Evolutionary conservation across 805 yeast species (phyloP), one percentile per base, ranked within the genome.

Genomic region (Zygoascus flipseniorum): DNA sequence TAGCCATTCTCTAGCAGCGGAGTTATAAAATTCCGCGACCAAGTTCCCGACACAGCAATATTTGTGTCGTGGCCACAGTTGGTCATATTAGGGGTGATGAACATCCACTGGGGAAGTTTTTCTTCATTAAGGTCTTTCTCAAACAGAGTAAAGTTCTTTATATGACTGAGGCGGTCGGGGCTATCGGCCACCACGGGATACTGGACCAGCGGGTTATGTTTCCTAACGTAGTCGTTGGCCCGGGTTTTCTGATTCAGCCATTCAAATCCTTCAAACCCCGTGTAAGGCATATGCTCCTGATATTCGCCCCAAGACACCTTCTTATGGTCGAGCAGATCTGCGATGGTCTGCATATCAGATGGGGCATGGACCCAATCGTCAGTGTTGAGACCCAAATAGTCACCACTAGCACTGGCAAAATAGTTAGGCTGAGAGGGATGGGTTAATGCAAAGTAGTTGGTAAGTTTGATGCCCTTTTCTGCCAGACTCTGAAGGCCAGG

Each of bases 391-490:
- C 78, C 76, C 56, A 75, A 76, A 65, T 77, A 74, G 64, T 76
- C 80, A 59, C 82, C 82, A 54, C 72, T 75, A 52, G 71, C 77
- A 51, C 78, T 64, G 44, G 77, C 77, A 52, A 77, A 61, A 62
- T 76, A 76, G 68, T 78, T 78, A 58, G 81, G 80, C 70, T 77
- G 77, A 6, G 81, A 76, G 54, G 81, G 80, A 62, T 76, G 79
- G 51, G 79, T 74, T 37, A 76, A 60, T 42, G 76, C 74, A 72
- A 77, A 77, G 71, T 78, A 77, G 72, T 78, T 78, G 65, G 67
- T 69, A 60, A 78, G 68, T 45, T 68, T 64, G 52, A 76, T 68
- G 64, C 80, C 82, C 53, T 73, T 62, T 58, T 68, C 53, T 28
- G 75, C 74, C 52, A 77, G 68, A 62, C 69, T 68, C 62, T 68